Evolutionary conservation across 768 basidiomycete genomes (phyloP), one percentile per base, ranked within the genome.

Genomic region (Amanita rimosa): DNA sequence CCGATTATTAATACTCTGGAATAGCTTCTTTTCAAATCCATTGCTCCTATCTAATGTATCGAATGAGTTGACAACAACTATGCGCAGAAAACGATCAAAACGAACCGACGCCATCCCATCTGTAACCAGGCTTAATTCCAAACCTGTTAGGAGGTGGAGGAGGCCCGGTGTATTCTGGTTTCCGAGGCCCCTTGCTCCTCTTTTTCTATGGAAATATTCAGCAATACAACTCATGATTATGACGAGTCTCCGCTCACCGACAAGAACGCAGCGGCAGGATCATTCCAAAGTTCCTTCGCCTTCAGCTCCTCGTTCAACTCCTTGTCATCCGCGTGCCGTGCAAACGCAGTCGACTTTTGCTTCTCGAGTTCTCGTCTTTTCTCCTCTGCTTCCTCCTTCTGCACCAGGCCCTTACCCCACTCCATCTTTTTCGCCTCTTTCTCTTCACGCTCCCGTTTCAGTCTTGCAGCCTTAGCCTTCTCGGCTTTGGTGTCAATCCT

Each of bases 71-170:
- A 24, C 22, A 8, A 49, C 46, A 27, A 29, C 31, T 10, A 14
- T 13, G 3, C 16, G 19, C 43, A 7, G 33, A n/a, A 49, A 31
- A 11, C 16, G 43, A 44, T 11, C 38, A 16, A 46, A 29, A 71
- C 76, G 54, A 53, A 91, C 94, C 94, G 54, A 98, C 96, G 24
- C 96, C 96, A 62, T 99, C 96, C 96, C 96, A 99, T 60, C 95
- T 74, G 62, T 93, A 91, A 0, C 96, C 96, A 21, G 96, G 96
- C 54, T 78, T 85, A 54, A 99, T 97, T 19, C 85, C 85, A 62
- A 95, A 98, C 6, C 96, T 81, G 67, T 99, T 98, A 6, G 95
- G 94, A 11, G 92, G 85, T 1, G 90, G 89, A 0, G 84, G 78
- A 0, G 94, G 90, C 10, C 94, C 93, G 14, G 65, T 71, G 62